Percentiles rank a stretch among this genome's conserved stretches.
Evolutionary conservation across 192 early-diverging fungal species (phyloP).

Genomic region (Linderina pennispora): DNA sequence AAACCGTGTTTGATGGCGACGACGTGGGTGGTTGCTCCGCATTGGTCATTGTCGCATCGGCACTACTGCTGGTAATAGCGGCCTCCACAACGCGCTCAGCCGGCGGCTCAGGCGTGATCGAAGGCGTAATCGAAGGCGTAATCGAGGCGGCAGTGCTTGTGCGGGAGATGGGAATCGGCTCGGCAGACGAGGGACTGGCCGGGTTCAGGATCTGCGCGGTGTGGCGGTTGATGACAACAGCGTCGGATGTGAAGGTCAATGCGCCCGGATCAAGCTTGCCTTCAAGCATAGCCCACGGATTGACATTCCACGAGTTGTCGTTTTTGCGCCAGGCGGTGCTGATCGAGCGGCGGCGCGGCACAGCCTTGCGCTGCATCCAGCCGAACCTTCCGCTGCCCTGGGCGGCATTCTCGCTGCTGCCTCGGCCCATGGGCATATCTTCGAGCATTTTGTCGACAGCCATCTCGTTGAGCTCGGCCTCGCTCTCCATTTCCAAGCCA

Average conservation of each 20-base stretch:
- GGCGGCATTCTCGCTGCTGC: no score
- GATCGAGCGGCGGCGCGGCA: constrained; percentile 42
- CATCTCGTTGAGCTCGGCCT: constrained; percentile 48
- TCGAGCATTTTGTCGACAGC: constrained; percentile 44
- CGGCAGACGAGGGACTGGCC: not conserved
- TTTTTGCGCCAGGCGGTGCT: constrained; percentile 42
- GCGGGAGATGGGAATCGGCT: not conserved
- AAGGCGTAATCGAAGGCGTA: not conserved
- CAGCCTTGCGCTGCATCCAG: constrained; percentile 41
- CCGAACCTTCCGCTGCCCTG: constrained; percentile 17
- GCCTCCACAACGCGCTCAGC: not conserved
- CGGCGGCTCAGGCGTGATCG: not conserved
- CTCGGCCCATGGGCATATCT: constrained; percentile 22
- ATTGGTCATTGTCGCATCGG: not conserved
- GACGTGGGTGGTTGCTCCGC: not conserved
- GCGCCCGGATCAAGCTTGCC: constrained; percentile 8
- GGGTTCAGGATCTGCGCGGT: constrained; percentile 12
- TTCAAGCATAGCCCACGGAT: constrained; percentile 24
- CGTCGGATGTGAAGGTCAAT: constrained; percentile 26
- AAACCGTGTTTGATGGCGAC: no score
- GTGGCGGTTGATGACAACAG: constrained; percentile 15
- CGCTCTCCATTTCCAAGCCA: constrained; percentile 40
- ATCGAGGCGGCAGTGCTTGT: not conserved
- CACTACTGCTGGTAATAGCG: not conserved
- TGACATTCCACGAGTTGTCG: constrained; percentile 46